These are phyloP conservation scores for Colletotrichum tabaci DNA, from an alignment of 2,329 filamentous ascomycete genomes.

Conservation along the genomic window DNA sequence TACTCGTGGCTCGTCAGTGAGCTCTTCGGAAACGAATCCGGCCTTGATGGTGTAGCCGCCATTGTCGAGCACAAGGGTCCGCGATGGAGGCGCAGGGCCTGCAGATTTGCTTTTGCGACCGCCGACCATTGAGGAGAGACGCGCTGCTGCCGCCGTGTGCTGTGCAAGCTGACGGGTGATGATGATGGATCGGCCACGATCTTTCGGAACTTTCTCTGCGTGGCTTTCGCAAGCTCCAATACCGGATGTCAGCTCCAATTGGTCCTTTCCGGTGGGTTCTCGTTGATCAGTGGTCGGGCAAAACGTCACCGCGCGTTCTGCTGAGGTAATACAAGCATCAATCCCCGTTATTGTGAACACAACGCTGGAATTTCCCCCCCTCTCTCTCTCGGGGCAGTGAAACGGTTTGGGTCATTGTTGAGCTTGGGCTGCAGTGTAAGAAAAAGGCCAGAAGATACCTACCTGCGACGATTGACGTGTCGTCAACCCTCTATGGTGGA, in stretches of 20 bases:
- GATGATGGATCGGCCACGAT: not conserved
- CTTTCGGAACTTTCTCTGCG: not conserved
- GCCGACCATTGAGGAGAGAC: slow-evolving; percentile 56
- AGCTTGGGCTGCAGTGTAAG: no score
- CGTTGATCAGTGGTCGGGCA: not conserved
- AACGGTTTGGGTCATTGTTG: no score
- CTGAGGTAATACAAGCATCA: not conserved
- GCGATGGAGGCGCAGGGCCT: slow-evolving; percentile 67
- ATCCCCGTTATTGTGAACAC: not conserved
- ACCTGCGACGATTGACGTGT: no score
- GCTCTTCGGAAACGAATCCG: slow-evolving; percentile 74
- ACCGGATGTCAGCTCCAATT: not conserved
- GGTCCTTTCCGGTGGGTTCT: not conserved
- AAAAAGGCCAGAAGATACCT: no score
- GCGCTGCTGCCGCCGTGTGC: slow-evolving; percentile 7
- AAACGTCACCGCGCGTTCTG: not conserved
- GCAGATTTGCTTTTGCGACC: slow-evolving; percentile 68
- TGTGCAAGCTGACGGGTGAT: not conserved
- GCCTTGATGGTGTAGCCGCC: slow-evolving; percentile 94
- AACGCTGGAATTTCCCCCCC: no score
- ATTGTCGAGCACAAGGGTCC: slow-evolving; percentile 92
- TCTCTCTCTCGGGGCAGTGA: no score
- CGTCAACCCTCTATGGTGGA: no score
- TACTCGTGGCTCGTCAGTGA: slow-evolving; percentile 71
- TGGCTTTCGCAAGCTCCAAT: not conserved